Base-by-base conservation (phyloP, 2,329 filamentous ascomycete species). In the Hypoxylon sp. region DNA sequence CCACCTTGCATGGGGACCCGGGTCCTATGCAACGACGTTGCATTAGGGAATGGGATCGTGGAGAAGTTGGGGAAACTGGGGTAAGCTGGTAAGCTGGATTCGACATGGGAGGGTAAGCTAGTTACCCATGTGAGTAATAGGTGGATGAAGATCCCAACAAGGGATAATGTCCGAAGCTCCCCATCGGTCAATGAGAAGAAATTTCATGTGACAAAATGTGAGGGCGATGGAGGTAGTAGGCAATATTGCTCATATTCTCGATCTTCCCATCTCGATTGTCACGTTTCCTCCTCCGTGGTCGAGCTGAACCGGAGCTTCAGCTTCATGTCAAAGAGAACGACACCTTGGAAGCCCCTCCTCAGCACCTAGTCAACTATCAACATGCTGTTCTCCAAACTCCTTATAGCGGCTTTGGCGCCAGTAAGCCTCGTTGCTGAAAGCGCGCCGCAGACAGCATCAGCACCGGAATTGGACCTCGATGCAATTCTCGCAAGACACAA, bases 401-500 rank as follows among this genome's bases (percentile, higher is more conserved):
- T 82, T 44, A 64, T 80, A 21, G 73, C 77, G 62, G 76, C 78
- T 37, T 52, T 82, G 62, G 73, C 75, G 65, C 80, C 81, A 11
- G 71, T 75, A 56, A 73, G 76, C 68, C 70, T 82, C 42, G 66
- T 80, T 46, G 77, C 79, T 24, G 73, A 75, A 6, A 70, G 56
- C 42, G 62, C 64, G 27, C 66, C 73, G 29, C 53, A 55, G 62
- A 72, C 73, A 55, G 74, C 74, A 15, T 77, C 77, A 15, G 65
- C 73, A 6, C 75, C 76, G 21, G 80, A 82, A 55, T 60, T 80
- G 11, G 76, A 82, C 17, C 79, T 84, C 21, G 81, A 81, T 21
- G 80, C 80, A 48, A 72, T 81, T 48, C 73, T 84, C 44, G 79
- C 79, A 47, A 83, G 79, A 72, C 81, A 83, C 72, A 82, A 83